These are phyloP conservation scores for Vitis rotundifolia DNA, from an alignment of 164 flowering plant species.

Conservation along the genomic window DNA sequence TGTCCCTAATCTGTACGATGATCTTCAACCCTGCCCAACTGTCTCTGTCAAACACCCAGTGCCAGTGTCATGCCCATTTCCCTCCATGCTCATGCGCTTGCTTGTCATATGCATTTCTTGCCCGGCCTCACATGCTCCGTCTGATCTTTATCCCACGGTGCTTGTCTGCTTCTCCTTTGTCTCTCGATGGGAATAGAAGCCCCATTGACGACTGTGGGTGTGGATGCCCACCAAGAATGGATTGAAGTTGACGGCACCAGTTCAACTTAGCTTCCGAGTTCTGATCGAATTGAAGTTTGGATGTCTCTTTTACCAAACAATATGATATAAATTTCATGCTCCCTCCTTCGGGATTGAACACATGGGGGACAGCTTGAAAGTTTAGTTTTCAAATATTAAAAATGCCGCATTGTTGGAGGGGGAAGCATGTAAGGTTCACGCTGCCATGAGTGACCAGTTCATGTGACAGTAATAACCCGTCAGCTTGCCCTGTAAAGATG, in stretches of 20 bases:
- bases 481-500: not conserved
- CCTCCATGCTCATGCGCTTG: not conserved
- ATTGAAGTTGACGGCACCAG: not conserved
- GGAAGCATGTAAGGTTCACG: not conserved
- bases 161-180: slow-evolving; percentile 10
- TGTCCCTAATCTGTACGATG: slow-evolving; percentile 1
- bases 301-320: not conserved
- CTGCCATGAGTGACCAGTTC: not conserved
- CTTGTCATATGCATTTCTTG: not conserved
- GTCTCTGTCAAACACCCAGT: no score
- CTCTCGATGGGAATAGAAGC: slow-evolving; percentile 2
- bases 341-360: not conserved
- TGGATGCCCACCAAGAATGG: not conserved
- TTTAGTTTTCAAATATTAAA: no score
- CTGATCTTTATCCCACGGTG: slow-evolving; percentile 10
- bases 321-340: not conserved
- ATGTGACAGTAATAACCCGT: not conserved
- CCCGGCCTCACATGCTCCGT: slow-evolving; percentile 13
- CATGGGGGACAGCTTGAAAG: not conserved
- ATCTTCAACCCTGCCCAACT: not conserved
- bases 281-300: not conserved
- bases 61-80: not conserved
- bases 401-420: no score
- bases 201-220: not conserved
- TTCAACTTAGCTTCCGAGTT: no score